phyloP scores from a whole-genome alignment of 148 eudicot species.

The Diospyros kaki region DNA sequence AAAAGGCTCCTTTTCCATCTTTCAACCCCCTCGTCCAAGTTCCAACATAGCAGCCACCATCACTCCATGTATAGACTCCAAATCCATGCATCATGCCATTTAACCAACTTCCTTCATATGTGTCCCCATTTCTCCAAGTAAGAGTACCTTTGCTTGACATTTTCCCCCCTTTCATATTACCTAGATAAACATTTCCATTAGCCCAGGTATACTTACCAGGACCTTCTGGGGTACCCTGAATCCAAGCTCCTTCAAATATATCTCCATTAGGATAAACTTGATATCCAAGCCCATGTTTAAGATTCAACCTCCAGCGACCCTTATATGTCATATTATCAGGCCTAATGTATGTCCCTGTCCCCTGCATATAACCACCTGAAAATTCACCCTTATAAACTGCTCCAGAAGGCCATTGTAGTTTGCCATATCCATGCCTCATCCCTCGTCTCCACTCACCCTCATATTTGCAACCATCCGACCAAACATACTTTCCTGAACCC shows the following conservation, averaged over 20 bases:
- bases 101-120: slow-evolving; percentile 90
- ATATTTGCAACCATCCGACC: slow-evolving; percentile 83
- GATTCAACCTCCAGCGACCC: slow-evolving; percentile 85
- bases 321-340: slow-evolving; percentile 56
- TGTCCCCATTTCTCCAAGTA: slow-evolving; percentile 83
- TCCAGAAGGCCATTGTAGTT: slow-evolving; percentile 74
- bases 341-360: slow-evolving; percentile 62
- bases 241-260: slow-evolving; percentile 93
- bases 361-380: slow-evolving; percentile 89
- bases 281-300: slow-evolving; percentile 90
- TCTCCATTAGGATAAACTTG: slow-evolving; percentile 77
- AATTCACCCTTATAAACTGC: slow-evolving; percentile 87
- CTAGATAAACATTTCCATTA: slow-evolving; percentile 75
- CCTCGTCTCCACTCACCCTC: slow-evolving; percentile 93
- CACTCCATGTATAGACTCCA: slow-evolving; percentile 88
- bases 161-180: slow-evolving; percentile 90
- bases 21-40: slow-evolving; percentile 96
- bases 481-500: slow-evolving; percentile 75
- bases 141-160: slow-evolving; percentile 92
- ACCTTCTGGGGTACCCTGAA: slow-evolving; percentile 85
- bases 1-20: slow-evolving; percentile 92
- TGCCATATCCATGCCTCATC: slow-evolving; percentile 86
- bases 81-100: slow-evolving; percentile 90
- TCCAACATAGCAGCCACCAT: slow-evolving; percentile 89
- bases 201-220: slow-evolving; percentile 92